Base-by-base conservation (phyloP, 148 eudicot genomes). In the Amaranthus cruentus region DNA sequence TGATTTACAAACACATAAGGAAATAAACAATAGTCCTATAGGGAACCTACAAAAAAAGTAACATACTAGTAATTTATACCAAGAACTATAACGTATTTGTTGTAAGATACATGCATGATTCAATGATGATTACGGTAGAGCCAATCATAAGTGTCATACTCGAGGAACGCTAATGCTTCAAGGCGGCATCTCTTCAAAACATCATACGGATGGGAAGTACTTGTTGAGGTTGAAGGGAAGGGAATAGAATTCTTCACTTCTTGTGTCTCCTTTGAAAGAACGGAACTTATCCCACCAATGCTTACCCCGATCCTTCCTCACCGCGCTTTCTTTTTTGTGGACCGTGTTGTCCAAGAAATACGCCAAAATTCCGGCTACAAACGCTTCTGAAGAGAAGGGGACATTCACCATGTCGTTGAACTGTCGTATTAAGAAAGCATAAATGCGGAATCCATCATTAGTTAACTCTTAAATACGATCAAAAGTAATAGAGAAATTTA, bases 271-370 rank as follows among this genome's bases (percentile, higher is more conserved):
- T 73, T 85, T 82, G 83, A 78, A 93, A 0, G 89, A 81, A 15
- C 81, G 71, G 86, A 93, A 93, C 78, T 93, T 93, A 83, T 89
- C 98, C 98, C 98, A 93, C 98, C 98, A 93, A 15, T 88, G 97
- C 73, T 91, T 89, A 13, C 98, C 98, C 77, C 97, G 78, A 70
- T 93, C 98, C 78, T 88, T 89, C 71, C 92, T 87, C 59, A 84
- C 71, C 6, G 81, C 21, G 21, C 77, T 18, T 7, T 89, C 97
- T 57, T 76, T 91, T 60, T 81, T 80, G 79, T 88, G 88, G 43
- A 93, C 55, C 6, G 98, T 93, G 88, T 91, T 93, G 88, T 93
- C 98, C 61, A 93, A 79, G 84, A 93, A 93, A 69, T 85, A 89
- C 47, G 91, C 98, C 66, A 93, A 74, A 10, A 91, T 47, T 2